phyloP scores from a whole-genome alignment of 2,329 filamentous ascomycete genomes.

The Fusarium pseudoanthophilum region DNA sequence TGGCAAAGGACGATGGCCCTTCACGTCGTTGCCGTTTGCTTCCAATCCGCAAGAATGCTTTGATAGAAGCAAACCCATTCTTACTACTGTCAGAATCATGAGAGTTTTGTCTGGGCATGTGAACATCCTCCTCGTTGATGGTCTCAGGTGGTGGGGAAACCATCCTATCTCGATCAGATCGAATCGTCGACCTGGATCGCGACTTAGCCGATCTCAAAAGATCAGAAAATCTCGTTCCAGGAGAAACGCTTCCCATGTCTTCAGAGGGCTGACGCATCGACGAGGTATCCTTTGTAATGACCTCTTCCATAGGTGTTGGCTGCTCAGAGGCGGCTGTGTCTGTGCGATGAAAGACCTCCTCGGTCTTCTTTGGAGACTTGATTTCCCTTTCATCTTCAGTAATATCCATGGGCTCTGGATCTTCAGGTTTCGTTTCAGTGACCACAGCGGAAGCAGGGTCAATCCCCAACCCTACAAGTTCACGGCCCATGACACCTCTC shows the following conservation, averaged over 20 bases:
- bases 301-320: slow-evolving; percentile 38
- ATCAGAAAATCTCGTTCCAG: slow-evolving; percentile 47
- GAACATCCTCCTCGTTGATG: slow-evolving; percentile 60
- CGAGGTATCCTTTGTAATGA: slow-evolving; percentile 37
- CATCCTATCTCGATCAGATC: slow-evolving; percentile 53
- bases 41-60: slow-evolving; percentile 79
- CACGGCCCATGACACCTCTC: slow-evolving; percentile 69
- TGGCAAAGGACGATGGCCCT: slow-evolving; percentile 84
- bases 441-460: slow-evolving; percentile 65
- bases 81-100: slow-evolving; percentile 65
- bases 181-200: slow-evolving; percentile 61
- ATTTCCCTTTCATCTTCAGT: slow-evolving; percentile 31
- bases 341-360: slow-evolving; percentile 47
- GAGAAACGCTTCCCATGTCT: slow-evolving; percentile 38
- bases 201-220: slow-evolving; percentile 60
- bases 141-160: slow-evolving; percentile 51
- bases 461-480: slow-evolving; percentile 65
- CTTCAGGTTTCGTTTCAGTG: slow-evolving; percentile 62
- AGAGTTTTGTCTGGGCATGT: slow-evolving; percentile 64
- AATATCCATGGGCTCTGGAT: slow-evolving; percentile 41
- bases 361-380: slow-evolving; percentile 36
- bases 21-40: slow-evolving; percentile 67
- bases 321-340: slow-evolving; percentile 42
- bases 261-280: slow-evolving; percentile 36
- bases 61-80: slow-evolving; percentile 66